These are phyloP conservation scores for Evernia prunastri DNA, from an alignment of 495 filamentous ascomycete genomes.

Conservation along the genomic window DNA sequence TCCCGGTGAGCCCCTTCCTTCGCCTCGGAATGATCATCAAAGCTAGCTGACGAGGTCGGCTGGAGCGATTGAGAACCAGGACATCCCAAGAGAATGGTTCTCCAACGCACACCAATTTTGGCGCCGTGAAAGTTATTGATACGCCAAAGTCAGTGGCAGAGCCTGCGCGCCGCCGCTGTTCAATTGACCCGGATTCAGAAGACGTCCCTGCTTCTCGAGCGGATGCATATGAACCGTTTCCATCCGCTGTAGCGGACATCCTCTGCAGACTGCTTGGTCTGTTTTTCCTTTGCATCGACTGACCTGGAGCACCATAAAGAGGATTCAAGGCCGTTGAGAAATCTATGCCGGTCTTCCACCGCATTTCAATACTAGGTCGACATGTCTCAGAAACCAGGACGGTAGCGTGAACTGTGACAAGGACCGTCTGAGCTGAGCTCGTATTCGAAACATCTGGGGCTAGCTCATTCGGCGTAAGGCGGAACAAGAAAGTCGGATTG, in stretches of 20 bases:
- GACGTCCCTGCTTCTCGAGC: slow-evolving; percentile 17
- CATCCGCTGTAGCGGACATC: slow-evolving; percentile 18
- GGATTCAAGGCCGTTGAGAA: slow-evolving; percentile 64
- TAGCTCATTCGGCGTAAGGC: slow-evolving; percentile 53
- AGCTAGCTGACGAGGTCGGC: slow-evolving; percentile 64
- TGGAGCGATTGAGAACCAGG: slow-evolving; percentile 79
- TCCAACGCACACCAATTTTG: slow-evolving; percentile 56
- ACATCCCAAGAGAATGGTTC: slow-evolving; percentile 79
- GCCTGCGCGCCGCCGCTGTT: slow-evolving; percentile 44
- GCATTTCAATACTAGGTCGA: slow-evolving; percentile 66
- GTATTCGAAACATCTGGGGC: slow-evolving; percentile 37
- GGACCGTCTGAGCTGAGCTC: slow-evolving; percentile 46
- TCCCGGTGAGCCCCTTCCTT: slow-evolving; percentile 60
- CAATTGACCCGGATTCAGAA: slow-evolving; percentile 42
- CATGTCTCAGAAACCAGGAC: slow-evolving; percentile 60
- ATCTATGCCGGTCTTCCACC: slow-evolving; percentile 76
- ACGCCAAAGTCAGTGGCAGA: slow-evolving; percentile 58
- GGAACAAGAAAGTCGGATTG: slow-evolving; percentile 79
- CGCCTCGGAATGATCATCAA: slow-evolving; percentile 73
- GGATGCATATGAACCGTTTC: slow-evolving; percentile 22
- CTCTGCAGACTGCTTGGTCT: slow-evolving; percentile 51
- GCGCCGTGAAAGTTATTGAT: slow-evolving; percentile 67
- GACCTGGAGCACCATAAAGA: slow-evolving; percentile 58
- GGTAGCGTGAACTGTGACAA: slow-evolving; percentile 59
- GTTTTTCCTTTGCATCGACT: slow-evolving; percentile 43